Conservation (phyloP, 495 filamentous ascomycete species). For the Viridothelium virens region DNA sequence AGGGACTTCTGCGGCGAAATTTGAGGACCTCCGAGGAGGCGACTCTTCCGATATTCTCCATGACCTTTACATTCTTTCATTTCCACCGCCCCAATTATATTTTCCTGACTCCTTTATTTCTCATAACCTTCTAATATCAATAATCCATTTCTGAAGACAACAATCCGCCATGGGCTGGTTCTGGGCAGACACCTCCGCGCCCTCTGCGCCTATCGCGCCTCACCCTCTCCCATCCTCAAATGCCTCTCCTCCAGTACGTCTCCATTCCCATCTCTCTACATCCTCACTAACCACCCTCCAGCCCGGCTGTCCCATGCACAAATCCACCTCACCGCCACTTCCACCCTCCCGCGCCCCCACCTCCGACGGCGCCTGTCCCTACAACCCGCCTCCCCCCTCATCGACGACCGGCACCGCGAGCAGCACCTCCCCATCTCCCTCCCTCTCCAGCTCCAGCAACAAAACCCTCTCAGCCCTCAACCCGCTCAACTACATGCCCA, state of each 20-base stretch:
- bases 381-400: constrained; percentile 34
- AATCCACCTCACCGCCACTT: constrained; percentile 43
- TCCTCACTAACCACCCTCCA: constrained; percentile 39
- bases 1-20: constrained; percentile 1
- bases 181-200: constrained; percentile 68
- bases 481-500: constrained; percentile 95
- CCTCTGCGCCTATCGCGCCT: constrained; percentile 38
- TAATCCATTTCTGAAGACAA: not conserved
- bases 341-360: constrained; percentile 35
- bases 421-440: constrained; percentile 28
- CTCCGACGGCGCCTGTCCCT: constrained; percentile 43
- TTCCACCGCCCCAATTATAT: not conserved
- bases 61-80: constrained; percentile 1
- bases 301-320: constrained; percentile 90
- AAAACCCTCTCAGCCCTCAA: constrained; percentile 68
- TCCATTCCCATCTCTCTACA: constrained; percentile 14
- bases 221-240: constrained; percentile 38
- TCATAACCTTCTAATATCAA: not conserved
- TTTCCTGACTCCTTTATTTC: not conserved
- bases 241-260: constrained; percentile 62
- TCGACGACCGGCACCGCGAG: no score
- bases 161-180: constrained; percentile 84
- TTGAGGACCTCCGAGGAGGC: not conserved
- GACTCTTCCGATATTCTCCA: not conserved
- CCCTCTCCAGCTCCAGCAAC: constrained; percentile 15